These are phyloP conservation scores for Yamadazyma sp. DNA, from an alignment of 805 yeast species.

Conservation along the genomic window DNA sequence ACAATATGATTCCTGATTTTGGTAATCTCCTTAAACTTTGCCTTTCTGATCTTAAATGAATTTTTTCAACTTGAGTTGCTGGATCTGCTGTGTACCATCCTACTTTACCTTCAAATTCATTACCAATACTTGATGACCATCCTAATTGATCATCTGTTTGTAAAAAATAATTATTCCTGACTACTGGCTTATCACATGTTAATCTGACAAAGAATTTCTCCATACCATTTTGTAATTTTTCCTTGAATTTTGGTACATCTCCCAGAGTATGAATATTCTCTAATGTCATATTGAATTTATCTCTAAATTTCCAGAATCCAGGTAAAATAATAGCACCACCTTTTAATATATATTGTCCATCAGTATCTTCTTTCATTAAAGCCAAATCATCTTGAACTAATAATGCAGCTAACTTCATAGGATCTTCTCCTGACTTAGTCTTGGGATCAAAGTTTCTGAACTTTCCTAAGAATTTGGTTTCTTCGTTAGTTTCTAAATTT, in stretches of 20 bases:
- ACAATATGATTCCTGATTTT: slow-evolving; percentile 51
- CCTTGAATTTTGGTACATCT: slow-evolving; percentile 63
- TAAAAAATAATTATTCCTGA: slow-evolving; percentile 61
- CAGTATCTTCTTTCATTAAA: slow-evolving; percentile 56
- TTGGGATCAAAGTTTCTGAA: slow-evolving; percentile 25
- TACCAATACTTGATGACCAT: slow-evolving; percentile 65
- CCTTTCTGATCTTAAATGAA: slow-evolving; percentile 62
- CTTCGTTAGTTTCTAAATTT: slow-evolving; percentile 54
- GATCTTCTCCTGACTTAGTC: slow-evolving; percentile 38
- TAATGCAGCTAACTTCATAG: slow-evolving; percentile 55
- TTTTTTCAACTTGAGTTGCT: slow-evolving; percentile 44
- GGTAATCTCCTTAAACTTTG: slow-evolving; percentile 64
- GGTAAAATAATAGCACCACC: slow-evolving; percentile 65
- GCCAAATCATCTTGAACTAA: slow-evolving; percentile 68
- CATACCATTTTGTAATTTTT: slow-evolving; percentile 60
- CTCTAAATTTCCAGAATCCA: slow-evolving; percentile 67
- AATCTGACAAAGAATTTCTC: slow-evolving; percentile 59
- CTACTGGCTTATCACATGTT: slow-evolving; percentile 61
- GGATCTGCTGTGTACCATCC: slow-evolving; percentile 64
- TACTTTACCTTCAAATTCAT: slow-evolving; percentile 47
- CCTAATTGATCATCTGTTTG: slow-evolving; percentile 62
- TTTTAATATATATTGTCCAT: slow-evolving; percentile 55
- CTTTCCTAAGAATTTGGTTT: slow-evolving; percentile 26
- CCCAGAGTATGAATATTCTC: slow-evolving; percentile 61
- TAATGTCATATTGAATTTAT: slow-evolving; percentile 55